phyloP scores from a whole-genome alignment of 2,329 filamentous ascomycete species.

The Malbranchea cinnamomea region DNA sequence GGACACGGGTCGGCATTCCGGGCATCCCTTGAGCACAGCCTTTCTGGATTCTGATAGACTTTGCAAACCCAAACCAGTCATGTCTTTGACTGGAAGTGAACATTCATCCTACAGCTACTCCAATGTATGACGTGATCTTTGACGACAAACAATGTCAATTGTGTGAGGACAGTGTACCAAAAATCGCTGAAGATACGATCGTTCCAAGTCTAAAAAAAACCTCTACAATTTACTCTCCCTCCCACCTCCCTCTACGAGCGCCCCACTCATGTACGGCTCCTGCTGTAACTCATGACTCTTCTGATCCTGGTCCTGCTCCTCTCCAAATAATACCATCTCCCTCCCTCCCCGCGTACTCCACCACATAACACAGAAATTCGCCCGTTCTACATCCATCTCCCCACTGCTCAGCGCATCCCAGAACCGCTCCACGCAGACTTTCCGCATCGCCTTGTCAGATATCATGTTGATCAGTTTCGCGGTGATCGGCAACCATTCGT shows the following conservation, averaged over 20 bases:
- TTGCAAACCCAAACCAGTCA: no score
- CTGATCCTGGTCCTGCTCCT: conserved; percentile 15
- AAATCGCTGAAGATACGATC: no score
- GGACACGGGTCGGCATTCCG: conserved; percentile 66
- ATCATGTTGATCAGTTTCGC: conserved; percentile 54
- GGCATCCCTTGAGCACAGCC: conserved; percentile 48
- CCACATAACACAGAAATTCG: conserved; percentile 67
- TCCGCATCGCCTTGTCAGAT: conserved; percentile 44
- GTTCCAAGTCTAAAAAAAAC: no score
- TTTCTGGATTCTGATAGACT: no score
- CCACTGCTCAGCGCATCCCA: conserved; percentile 67
- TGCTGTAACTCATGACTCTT: no score
- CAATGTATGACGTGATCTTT: no score
- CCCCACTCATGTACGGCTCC: conserved; percentile 41
- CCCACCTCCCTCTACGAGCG: conserved; percentile 23
- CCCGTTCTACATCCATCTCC: conserved; percentile 78
- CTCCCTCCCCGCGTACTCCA: conserved; percentile 56
- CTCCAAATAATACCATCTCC: conserved; percentile 39
- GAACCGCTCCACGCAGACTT: conserved; percentile 53
- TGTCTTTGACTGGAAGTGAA: no score
- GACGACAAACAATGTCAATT: no score
- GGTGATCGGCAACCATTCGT: conserved; percentile 65
- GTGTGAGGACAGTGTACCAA: no score
- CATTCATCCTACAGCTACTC: no score
- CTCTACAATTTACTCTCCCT: conserved; percentile 37